Conservation (phyloP, 2,329 filamentous ascomycete genomes). For the Penicillium sp. region DNA sequence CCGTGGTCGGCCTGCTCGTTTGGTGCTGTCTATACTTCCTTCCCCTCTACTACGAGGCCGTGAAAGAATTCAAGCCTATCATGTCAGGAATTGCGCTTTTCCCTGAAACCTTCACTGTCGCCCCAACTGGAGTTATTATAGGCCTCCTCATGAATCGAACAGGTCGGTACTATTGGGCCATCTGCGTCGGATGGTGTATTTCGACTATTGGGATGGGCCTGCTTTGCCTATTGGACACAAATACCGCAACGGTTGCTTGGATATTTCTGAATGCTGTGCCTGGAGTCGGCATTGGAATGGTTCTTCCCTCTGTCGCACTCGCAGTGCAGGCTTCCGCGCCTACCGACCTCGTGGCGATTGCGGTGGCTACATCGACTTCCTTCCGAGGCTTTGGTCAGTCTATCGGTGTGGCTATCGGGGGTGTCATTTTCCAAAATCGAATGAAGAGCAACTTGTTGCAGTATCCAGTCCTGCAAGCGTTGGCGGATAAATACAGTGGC, state of each 20-base stretch:
- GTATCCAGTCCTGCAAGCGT: slow-evolving; percentile 53
- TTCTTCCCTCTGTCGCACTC: slow-evolving; percentile 60
- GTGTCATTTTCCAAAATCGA: slow-evolving; percentile 65
- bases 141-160: slow-evolving; percentile 56
- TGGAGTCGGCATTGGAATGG: slow-evolving; percentile 12
- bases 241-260: slow-evolving; percentile 60
- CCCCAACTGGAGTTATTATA: slow-evolving; percentile 63
- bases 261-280: slow-evolving; percentile 62
- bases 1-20: slow-evolving; percentile 46
- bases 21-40: slow-evolving; percentile 62
- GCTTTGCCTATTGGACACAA: slow-evolving; percentile 27
- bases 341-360: slow-evolving; percentile 62
- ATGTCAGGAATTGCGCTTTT: slow-evolving; percentile 64
- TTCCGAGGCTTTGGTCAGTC: slow-evolving; percentile 67
- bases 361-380: slow-evolving; percentile 68
- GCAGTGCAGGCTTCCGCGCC: slow-evolving; percentile 65
- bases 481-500: slow-evolving; percentile 55
- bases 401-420: slow-evolving; percentile 67
- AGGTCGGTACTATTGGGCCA: slow-evolving; percentile 64
- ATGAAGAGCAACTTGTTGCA: slow-evolving; percentile 58
- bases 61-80: slow-evolving; percentile 60
- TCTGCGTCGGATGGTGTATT: slow-evolving; percentile 66
- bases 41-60: slow-evolving; percentile 50
- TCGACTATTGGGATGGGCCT: slow-evolving; percentile 64
- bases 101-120: slow-evolving; percentile 66